These are phyloP conservation scores for Conticribra guillardii DNA, from an alignment of 108 stramenopile species.

Conservation along the genomic window DNA sequence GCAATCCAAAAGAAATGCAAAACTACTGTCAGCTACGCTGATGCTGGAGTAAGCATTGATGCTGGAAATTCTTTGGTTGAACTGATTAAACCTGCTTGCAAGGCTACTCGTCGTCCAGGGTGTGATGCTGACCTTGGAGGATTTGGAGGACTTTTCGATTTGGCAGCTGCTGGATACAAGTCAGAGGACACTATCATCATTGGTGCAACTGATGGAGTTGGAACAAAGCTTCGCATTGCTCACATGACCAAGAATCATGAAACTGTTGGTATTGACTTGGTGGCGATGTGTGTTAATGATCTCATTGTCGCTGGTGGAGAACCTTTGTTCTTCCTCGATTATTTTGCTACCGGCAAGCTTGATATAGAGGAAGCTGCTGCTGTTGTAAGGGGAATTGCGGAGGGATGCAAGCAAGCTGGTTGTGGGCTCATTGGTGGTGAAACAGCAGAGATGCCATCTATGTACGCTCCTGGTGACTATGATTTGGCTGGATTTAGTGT, in stretches of 20 bases:
- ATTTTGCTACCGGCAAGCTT: conserved; percentile 95
- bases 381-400: conserved; percentile 95
- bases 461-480: conserved; percentile 98
- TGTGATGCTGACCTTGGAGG: conserved; percentile 97
- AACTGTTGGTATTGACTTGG: conserved; percentile 94
- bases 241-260: conserved; percentile 83
- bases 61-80: conserved; percentile 96
- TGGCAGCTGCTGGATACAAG: conserved; percentile 92
- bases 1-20: conserved; percentile 82
- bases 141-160: conserved; percentile 96
- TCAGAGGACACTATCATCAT: conserved; percentile 92
- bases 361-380: conserved; percentile 89
- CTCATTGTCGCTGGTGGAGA: conserved; percentile 96
- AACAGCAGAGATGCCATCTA: conserved; percentile 99
- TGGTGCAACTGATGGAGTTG: conserved; percentile 98
- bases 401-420: conserved; percentile 93
- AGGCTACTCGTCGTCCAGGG: conserved; percentile 89
- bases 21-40: conserved; percentile 89
- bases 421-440: conserved; percentile 98
- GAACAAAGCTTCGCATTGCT: conserved; percentile 96
- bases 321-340: conserved; percentile 98
- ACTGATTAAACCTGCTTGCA: conserved; percentile 95
- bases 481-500: conserved; percentile 98
- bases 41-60: conserved; percentile 97
- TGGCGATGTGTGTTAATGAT: conserved; percentile 99